Conservation (phyloP, 2,329 filamentous ascomycete species). For the Diaporthe sp. region DNA sequence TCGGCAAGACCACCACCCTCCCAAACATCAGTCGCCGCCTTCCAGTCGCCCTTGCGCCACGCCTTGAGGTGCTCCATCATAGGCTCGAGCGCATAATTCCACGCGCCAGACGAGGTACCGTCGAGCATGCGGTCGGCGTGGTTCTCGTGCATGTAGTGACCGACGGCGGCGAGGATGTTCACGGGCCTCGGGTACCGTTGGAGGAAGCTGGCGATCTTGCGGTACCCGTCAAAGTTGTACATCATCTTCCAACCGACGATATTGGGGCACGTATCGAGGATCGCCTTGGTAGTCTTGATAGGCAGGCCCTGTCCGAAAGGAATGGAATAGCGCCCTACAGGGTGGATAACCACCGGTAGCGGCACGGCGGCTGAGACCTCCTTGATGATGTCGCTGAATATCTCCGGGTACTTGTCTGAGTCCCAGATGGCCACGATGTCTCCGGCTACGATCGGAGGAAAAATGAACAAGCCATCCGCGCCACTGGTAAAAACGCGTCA, state of each 20-base stretch:
- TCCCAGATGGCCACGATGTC: slow-evolving; percentile 15
- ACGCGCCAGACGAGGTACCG: neutral
- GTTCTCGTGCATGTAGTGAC: neutral
- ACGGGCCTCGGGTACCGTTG: neutral
- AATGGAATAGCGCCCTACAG: neutral
- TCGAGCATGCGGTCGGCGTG: neutral
- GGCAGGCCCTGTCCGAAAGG: neutral
- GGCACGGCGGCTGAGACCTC: neutral
- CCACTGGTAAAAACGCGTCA: neutral
- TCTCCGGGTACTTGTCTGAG: neutral
- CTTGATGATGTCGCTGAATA: slow-evolving; percentile 14
- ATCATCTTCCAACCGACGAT: slow-evolving; percentile 10
- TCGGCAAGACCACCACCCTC: neutral
- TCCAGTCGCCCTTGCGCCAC: slow-evolving; percentile 8
- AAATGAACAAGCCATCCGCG: neutral
- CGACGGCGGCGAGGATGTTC: neutral
- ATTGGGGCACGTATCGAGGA: slow-evolving; percentile 2
- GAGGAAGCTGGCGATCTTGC: neutral
- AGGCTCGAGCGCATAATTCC: neutral
- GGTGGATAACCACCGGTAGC: neutral
- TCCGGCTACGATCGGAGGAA: neutral
- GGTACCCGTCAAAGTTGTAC: slow-evolving; percentile 13
- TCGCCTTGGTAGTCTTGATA: slow-evolving; percentile 4
- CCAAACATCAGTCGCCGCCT: neutral
- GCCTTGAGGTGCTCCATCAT: slow-evolving; percentile 10